Evolutionary conservation across 495 filamentous ascomycete species (phyloP).

Genomic region (Thozetella sp.): DNA sequence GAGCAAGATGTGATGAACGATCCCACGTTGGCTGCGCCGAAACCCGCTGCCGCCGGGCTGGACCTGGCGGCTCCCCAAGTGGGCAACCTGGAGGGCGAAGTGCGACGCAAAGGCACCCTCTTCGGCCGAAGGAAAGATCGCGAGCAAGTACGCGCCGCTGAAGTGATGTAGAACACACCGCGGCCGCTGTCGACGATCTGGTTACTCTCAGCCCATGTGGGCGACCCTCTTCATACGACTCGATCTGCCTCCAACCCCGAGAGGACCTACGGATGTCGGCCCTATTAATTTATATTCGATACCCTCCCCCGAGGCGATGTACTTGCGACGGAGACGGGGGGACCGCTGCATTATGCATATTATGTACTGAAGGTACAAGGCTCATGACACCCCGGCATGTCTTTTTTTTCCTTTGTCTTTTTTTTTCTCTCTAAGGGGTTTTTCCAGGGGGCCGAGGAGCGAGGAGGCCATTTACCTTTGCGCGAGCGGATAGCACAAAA

Average conservation of each 20-base stretch:
- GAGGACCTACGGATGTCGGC: too few species aligned
- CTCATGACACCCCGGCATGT: too few species aligned
- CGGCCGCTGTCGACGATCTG: conserved; percentile 17
- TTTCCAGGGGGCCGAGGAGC: not conserved
- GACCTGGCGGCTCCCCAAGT: conserved; percentile 16
- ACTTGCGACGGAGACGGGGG: too few species aligned
- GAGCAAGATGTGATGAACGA: conserved; percentile 33
- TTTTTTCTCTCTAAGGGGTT: not conserved
- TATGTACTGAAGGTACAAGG: too few species aligned
- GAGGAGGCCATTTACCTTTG: not conserved
- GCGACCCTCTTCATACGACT: too few species aligned
- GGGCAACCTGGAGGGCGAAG: conserved; percentile 20
- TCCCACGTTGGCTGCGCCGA: conserved; percentile 7
- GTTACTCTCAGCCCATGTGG: conserved; percentile 15
- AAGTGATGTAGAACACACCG: conserved; percentile 28
- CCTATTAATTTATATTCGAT: too few species aligned
- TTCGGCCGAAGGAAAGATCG: conserved; percentile 35
- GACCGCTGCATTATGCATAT: too few species aligned
- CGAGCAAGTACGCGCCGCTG: conserved; percentile 24
- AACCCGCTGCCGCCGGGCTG: conserved; percentile 20
- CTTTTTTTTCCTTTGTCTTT: too few species aligned
- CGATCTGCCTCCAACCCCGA: too few species aligned
- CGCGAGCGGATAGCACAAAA: not conserved
- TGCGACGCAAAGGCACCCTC: conserved; percentile 36
- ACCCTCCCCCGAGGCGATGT: too few species aligned